These are phyloP conservation scores for Nitzschia putrida DNA, from an alignment of 108 stramenopile species.

Conservation along the genomic window DNA sequence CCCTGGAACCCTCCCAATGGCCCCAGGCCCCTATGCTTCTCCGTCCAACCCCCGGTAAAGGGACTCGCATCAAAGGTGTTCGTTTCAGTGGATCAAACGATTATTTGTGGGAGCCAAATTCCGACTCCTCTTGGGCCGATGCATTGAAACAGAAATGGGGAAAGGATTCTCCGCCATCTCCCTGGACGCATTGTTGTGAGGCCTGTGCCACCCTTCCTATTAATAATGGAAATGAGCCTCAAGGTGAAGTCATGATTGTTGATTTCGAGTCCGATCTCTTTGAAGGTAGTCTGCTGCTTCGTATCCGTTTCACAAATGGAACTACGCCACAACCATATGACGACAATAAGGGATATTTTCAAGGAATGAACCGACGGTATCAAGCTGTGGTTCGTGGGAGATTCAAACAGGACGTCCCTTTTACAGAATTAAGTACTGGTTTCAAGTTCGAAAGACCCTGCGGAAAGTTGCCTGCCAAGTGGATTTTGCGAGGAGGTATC, in stretches of 20 bases:
- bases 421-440: constrained; percentile 81
- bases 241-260: constrained; percentile 57
- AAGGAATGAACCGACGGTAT: constrained; percentile 57
- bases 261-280: constrained; percentile 79
- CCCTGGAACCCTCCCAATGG: constrained; percentile 46
- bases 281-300: constrained; percentile 64
- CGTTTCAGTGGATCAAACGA: constrained; percentile 47
- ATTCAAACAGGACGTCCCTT: constrained; percentile 50
- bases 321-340: constrained; percentile 49
- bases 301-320: constrained; percentile 47
- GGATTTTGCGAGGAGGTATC: constrained; percentile 63
- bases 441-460: constrained; percentile 51
- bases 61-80: constrained; percentile 56
- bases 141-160: constrained; percentile 31
- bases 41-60: constrained; percentile 58
- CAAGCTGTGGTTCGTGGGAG: constrained; percentile 67
- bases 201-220: constrained; percentile 62
- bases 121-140: constrained; percentile 30
- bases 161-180: constrained; percentile 5
- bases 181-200: constrained; percentile 34
- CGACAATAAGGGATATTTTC: constrained; percentile 55
- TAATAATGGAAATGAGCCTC: constrained; percentile 72
- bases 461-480: constrained; percentile 67
- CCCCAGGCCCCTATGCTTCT: constrained; percentile 64
- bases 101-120: constrained; percentile 42